These are phyloP conservation scores for Sideroxylon spinosum DNA, from an alignment of 179 eudicot species.

Conservation along the genomic window DNA sequence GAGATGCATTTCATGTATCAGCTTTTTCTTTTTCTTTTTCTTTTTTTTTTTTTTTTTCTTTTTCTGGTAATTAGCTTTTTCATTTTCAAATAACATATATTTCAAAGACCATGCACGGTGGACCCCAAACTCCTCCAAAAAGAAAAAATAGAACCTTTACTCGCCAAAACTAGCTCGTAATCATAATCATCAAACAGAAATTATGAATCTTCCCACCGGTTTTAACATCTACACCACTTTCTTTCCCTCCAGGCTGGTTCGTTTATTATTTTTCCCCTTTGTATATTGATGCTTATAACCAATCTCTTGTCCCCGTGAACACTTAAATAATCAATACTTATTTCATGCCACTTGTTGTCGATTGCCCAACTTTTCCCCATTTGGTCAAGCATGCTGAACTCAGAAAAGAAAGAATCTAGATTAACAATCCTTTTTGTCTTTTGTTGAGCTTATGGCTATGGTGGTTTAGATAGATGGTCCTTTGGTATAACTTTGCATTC, in stretches of 20 bases:
- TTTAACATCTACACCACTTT: background rate
- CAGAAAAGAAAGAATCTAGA: too few species aligned
- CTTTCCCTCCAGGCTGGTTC: constrained; percentile 1
- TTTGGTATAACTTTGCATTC: too few species aligned
- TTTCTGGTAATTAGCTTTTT: background rate
- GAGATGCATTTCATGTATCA: constrained; percentile 5
- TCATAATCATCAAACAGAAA: background rate
- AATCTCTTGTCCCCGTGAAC: background rate
- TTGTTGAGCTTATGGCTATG: too few species aligned
- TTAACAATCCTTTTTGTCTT: too few species aligned
- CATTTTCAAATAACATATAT: background rate
- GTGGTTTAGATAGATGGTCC: too few species aligned
- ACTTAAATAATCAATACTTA: too few species aligned
- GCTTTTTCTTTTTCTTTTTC: background rate
- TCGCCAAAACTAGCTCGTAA: background rate
- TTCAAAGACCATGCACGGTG: too few species aligned
- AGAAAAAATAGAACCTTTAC: background rate
- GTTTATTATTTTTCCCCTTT: background rate
- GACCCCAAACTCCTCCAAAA: background rate
- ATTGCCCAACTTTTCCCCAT: too few species aligned
- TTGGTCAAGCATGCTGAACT: too few species aligned
- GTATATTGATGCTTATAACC: background rate
- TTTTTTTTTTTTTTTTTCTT: too few species aligned
- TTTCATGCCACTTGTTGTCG: too few species aligned
- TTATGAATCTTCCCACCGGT: background rate